phyloP scores from a whole-genome alignment of 1,284 basidiomycete species.

The Tilletia walkeri region DNA sequence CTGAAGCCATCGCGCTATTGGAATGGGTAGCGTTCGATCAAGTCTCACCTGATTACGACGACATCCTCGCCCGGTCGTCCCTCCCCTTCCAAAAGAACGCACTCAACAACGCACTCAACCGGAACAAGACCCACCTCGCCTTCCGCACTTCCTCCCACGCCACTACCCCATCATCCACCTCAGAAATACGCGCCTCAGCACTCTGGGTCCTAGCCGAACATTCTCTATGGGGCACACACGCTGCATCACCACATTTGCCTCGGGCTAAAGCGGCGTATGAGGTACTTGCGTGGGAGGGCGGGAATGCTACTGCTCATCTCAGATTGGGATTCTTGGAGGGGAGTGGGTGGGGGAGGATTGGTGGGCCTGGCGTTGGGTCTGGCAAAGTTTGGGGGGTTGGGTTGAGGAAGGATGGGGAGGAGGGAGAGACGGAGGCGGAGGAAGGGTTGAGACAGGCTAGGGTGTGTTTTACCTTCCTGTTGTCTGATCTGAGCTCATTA shows the following conservation, averaged over 20 bases:
- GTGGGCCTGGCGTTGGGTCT: slow-evolving; percentile 12
- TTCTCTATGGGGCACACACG: slow-evolving; percentile 53
- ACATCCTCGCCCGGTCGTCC: background rate
- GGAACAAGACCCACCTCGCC: slow-evolving; percentile 5
- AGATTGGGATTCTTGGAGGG: slow-evolving; percentile 49
- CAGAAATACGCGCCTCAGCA: slow-evolving; percentile 33
- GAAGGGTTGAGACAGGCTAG: slow-evolving; percentile 16
- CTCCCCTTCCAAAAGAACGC: background rate
- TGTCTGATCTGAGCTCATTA: background rate
- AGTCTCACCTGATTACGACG: background rate
- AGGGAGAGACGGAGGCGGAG: background rate
- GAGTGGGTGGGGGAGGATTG: background rate
- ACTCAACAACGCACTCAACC: background rate
- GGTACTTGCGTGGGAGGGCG: slow-evolving; percentile 30
- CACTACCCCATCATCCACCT: slow-evolving; percentile 58
- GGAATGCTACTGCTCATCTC: slow-evolving; percentile 50
- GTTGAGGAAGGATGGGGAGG: background rate
- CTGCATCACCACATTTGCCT: slow-evolving; percentile 35
- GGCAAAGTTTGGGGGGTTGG: background rate
- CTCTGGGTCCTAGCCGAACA: slow-evolving; percentile 52
- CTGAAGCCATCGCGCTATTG: background rate
- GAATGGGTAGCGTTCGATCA: background rate
- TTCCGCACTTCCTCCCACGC: background rate
- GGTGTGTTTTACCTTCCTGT: slow-evolving; percentile 3
- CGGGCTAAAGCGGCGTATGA: slow-evolving; percentile 41